Conservation (phyloP, 169 alveolate genomes). For the Babesia sp. region DNA sequence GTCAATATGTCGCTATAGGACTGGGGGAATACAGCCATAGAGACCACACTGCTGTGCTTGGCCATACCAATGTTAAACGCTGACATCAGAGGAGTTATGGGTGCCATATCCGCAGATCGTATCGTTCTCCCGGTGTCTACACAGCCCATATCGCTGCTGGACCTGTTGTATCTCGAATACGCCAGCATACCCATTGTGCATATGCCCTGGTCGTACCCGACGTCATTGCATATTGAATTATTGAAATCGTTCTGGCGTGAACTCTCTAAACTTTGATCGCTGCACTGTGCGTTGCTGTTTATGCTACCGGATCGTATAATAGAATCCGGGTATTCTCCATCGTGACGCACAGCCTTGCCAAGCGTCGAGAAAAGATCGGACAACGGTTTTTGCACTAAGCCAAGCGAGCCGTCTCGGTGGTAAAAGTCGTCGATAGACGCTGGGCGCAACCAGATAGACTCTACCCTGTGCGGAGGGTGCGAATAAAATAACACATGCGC, state of each 20-base stretch:
- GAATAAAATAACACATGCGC: slow-evolving; percentile 72
- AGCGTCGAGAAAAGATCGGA: slow-evolving; percentile 31
- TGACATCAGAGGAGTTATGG: not conserved
- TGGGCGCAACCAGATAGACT: slow-evolving; percentile 28
- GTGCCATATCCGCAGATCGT: not conserved
- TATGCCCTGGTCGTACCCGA: not conserved
- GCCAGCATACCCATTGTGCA: slow-evolving; percentile 1
- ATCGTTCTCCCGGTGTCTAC: not conserved
- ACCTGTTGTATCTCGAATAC: slow-evolving; percentile 1
- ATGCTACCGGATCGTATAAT: slow-evolving; percentile 28
- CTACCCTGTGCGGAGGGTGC: slow-evolving; percentile 60
- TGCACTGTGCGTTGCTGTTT: slow-evolving; percentile 27
- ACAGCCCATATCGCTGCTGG: not conserved
- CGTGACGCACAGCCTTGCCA: slow-evolving; percentile 38
- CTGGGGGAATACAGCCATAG: slow-evolving; percentile 49
- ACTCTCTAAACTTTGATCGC: slow-evolving; percentile 28
- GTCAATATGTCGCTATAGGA: slow-evolving; percentile 18
- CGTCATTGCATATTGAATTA: not conserved
- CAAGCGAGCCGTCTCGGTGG: slow-evolving; percentile 59
- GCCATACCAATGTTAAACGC: not conserved
- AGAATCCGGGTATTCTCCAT: not conserved
- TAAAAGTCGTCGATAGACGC: slow-evolving; percentile 63
- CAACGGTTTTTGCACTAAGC: slow-evolving; percentile 54
- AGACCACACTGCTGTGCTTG: slow-evolving; percentile 26
- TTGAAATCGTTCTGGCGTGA: not conserved